Conservation (phyloP, 208 protist species). For the Acanthamoeba healyi region DNA sequence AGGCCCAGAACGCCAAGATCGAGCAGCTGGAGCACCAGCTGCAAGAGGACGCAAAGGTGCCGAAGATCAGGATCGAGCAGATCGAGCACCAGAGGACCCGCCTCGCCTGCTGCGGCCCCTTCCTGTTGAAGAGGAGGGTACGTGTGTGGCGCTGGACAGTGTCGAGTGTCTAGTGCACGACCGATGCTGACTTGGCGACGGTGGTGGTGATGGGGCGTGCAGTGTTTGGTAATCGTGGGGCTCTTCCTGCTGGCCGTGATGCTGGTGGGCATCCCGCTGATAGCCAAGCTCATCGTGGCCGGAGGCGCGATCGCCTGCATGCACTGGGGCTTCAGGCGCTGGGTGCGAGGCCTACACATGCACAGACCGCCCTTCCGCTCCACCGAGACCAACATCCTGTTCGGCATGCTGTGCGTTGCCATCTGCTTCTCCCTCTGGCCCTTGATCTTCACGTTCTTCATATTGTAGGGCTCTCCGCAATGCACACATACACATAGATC, state of each 20-base stretch:
- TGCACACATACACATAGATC: no score
- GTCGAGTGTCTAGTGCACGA: no score
- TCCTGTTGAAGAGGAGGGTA: neutral
- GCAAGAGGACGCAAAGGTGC: neutral
- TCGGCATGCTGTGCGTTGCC: neutral
- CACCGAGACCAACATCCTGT: neutral
- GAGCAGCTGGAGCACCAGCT: neutral
- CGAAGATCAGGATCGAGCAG: neutral
- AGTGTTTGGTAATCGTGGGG: no score
- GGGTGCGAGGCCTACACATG: neutral
- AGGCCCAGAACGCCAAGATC: neutral
- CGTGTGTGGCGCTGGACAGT: neutral
- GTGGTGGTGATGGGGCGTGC: no score
- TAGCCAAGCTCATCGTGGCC: no score
- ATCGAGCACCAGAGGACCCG: neutral
- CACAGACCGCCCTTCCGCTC: neutral
- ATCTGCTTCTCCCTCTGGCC: neutral
- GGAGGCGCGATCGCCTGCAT: no score
- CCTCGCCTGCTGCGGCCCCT: neutral
- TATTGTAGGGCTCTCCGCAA: no score
- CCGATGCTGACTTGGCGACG: no score
- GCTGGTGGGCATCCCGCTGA: no score
- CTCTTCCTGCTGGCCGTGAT: no score
- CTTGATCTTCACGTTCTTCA: neutral
- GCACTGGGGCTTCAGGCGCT: neutral